A percentile compares a stretch with the other conserved stretches of the same genome.
Conservation (phyloP, 108 stramenopile genomes). For the Cyclotella cryptica region DNA sequence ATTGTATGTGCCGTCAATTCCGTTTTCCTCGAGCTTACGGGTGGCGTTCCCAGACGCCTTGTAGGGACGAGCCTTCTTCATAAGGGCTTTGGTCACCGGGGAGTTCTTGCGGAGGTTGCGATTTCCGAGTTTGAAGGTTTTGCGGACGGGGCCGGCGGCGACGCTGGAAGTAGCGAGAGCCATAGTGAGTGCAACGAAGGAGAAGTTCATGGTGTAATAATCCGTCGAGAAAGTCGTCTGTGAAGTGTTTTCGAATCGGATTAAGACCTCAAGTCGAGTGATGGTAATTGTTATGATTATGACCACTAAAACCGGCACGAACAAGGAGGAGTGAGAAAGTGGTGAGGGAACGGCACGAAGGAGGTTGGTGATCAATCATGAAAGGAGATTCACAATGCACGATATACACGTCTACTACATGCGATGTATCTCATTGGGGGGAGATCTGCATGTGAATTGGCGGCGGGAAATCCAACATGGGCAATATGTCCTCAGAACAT, state of each 20-base stretch:
- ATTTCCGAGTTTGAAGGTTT: slow-evolving; percentile 35
- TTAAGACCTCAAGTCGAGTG: too few relatives aligned
- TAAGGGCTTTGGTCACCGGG: slow-evolving; percentile 32
- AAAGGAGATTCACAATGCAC: too few relatives aligned
- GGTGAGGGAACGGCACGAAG: too few relatives aligned
- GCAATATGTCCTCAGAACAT: too few relatives aligned
- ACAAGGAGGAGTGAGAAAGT: too few relatives aligned
- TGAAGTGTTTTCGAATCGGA: not conserved
- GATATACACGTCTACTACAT: too few relatives aligned
- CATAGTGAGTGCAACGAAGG: slow-evolving; percentile 3
- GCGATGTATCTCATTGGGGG: too few relatives aligned
- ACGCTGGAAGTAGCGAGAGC: not conserved
- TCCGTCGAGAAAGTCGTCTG: slow-evolving; percentile 1
- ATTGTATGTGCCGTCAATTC: slow-evolving; percentile 31
- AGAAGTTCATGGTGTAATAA: slow-evolving; percentile 12
- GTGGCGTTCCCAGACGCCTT: slow-evolving; percentile 8
- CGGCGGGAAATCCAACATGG: too few relatives aligned
- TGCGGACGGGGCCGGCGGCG: slow-evolving; percentile 17
- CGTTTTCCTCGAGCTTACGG: slow-evolving; percentile 16
- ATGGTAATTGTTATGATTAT: too few relatives aligned
- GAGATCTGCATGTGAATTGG: too few relatives aligned
- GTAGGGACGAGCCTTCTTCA: slow-evolving; percentile 46
- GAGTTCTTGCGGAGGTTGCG: slow-evolving; percentile 36
- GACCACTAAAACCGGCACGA: too few relatives aligned
- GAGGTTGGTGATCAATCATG: too few relatives aligned